Evolutionary conservation across 1,284 basidiomycete genomes (phyloP), one percentile per base, ranked within the genome.

Genomic region (Heterobasidion occidentale): DNA sequence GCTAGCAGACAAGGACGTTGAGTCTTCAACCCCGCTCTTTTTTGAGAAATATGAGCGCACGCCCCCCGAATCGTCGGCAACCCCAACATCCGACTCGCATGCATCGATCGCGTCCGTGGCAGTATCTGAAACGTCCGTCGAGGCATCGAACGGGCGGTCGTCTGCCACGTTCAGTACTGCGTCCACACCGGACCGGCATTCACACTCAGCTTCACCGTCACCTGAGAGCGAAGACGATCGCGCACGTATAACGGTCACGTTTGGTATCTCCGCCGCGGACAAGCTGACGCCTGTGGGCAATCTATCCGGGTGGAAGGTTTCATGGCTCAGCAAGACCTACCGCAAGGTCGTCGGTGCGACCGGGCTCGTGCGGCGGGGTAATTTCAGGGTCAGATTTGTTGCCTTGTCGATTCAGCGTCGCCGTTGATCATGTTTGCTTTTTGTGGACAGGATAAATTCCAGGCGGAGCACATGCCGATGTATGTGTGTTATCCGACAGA

Each of bases 241-340:
- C 7, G 20, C 52, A 3, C 55, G 60, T 11, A 62, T 71, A 2
- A 70, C 62, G 0, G 69, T 77, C 6, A 75, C 74, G 0, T 78
- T 78, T 57, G 74, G 74, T 7, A 72, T 77, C 49, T 74, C 70
- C 33, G 76, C 74, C 7, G 67, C 74, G 27, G 66, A 66, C 7
- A 60, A 68, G 38, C 59, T 78, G 48, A 62, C 68, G 14, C 68
- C 72, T 8, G 65, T 68, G 5, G 67, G 72, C 52, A 76, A 78
- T 59, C 61, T 77, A 48, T 67, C 71, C 14, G 74, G 74, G 6
- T 77, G 73, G 75, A 74, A 70, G 56, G 66, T 77, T 17, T 68
- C 63, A 1, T 70, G 69, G 55, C 64, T 78, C 20, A 68, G 66
- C 36, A 70, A 70, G 58, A 70, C 72, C 0, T 78, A 77, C 55